Percentiles rank a stretch among this genome's conserved stretches.
Conservation (phyloP, 2,329 filamentous ascomycete species). For the Fulvia fulva region DNA sequence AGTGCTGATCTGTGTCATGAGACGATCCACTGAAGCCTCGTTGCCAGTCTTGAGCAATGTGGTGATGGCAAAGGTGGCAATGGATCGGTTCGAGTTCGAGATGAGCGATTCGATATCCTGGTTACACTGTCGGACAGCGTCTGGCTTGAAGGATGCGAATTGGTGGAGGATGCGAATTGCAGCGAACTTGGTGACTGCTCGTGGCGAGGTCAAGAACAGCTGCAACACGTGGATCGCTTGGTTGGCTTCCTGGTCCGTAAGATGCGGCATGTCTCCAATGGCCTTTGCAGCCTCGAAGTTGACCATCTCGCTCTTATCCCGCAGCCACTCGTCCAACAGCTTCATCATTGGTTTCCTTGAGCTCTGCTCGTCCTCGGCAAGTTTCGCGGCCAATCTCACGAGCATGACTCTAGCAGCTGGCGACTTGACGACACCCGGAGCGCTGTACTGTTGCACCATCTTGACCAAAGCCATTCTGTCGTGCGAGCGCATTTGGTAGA, state of each 20-base stretch:
- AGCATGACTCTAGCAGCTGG: constrained; percentile 89
- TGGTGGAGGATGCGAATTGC: constrained; percentile 94
- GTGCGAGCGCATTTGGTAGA: constrained; percentile 97
- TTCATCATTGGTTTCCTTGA: constrained; percentile 95
- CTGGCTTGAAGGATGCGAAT: constrained; percentile 94
- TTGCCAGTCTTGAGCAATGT: constrained; percentile 98
- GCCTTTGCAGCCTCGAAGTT: constrained; percentile 99
- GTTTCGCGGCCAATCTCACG: constrained; percentile 84
- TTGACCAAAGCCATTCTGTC: constrained; percentile 98
- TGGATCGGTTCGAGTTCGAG: constrained; percentile 93
- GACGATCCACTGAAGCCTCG: constrained; percentile 88
- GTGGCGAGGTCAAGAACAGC: constrained; percentile 91
- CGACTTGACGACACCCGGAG: constrained; percentile 88
- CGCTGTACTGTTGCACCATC: constrained; percentile 99
- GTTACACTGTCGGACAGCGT: constrained; percentile 88
- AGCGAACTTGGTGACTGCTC: constrained; percentile 94
- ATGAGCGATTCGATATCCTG: constrained; percentile 96
- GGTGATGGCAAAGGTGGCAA: constrained; percentile 97
- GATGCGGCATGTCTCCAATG: constrained; percentile 90
- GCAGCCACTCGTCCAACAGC: constrained; percentile 90
- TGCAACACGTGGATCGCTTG: constrained; percentile 94
- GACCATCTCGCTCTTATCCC: constrained; percentile 99
- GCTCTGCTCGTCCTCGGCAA: constrained; percentile 87
- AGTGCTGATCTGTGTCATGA: constrained; percentile 97
- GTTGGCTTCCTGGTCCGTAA: constrained; percentile 84